These are phyloP conservation scores for Quillaja saponaria DNA, from an alignment of 306 rosid genomes.

Conservation along the genomic window DNA sequence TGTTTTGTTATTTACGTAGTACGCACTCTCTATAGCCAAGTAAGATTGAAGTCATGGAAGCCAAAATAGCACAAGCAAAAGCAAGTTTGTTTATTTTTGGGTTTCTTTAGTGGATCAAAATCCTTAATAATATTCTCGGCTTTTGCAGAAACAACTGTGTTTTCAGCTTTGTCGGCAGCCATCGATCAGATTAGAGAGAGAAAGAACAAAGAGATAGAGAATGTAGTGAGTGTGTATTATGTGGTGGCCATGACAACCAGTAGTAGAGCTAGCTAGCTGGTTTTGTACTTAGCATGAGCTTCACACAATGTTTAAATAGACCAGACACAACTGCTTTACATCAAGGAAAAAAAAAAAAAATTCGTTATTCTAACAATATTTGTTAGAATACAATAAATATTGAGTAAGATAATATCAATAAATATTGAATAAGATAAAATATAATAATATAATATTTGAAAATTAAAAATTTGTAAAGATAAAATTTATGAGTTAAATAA, in stretches of 20 bases:
- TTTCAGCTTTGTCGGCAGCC: slow-evolving; percentile 40
- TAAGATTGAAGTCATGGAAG: slow-evolving; percentile 79
- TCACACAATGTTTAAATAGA: too few species aligned
- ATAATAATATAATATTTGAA: too few species aligned
- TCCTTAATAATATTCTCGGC: slow-evolving; percentile 36
- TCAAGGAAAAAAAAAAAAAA: too few species aligned
- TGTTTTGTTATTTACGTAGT: too few species aligned
- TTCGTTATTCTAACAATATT: too few species aligned
- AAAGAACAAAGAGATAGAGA: neutral
- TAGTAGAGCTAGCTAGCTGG: neutral
- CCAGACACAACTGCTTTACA: too few species aligned
- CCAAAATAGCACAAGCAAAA: slow-evolving; percentile 62
- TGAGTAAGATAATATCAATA: too few species aligned
- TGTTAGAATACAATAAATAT: too few species aligned
- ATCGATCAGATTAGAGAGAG: slow-evolving; percentile 25
- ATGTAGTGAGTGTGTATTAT: neutral
- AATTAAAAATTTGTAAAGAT: too few species aligned
- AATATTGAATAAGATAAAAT: too few species aligned
- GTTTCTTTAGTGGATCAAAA: slow-evolving; percentile 56
- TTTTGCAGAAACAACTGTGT: slow-evolving; percentile 26
- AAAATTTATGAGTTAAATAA: too few species aligned
- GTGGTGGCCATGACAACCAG: neutral
- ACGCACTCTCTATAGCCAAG: slow-evolving; percentile 73
- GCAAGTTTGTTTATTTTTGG: slow-evolving; percentile 59
- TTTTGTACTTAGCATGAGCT: too few species aligned